These are phyloP conservation scores for Stentor roeselii DNA, from an alignment of 73 alveolate genomes.

Conservation along the genomic window DNA sequence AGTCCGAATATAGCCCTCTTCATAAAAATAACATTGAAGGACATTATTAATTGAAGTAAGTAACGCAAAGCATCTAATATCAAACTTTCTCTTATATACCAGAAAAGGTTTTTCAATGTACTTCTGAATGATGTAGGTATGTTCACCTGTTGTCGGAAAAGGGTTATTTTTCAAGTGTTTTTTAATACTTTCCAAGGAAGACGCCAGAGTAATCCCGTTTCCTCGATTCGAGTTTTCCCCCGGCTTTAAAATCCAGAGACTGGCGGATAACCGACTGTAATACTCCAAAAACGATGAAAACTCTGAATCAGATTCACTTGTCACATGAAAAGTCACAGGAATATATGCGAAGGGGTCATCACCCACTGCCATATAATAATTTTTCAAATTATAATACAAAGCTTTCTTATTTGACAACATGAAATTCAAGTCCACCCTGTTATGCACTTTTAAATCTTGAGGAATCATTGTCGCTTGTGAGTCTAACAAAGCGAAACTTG, in stretches of 20 bases:
- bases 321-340: constrained; percentile 77
- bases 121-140: constrained; percentile 78
- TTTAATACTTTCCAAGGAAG: constrained; percentile 22
- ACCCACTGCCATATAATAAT: constrained; percentile 53
- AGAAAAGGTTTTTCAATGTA: constrained; percentile 92
- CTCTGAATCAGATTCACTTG: constrained; percentile 62
- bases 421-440: constrained; percentile 63
- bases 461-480: background rate
- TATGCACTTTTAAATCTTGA: constrained; percentile 32
- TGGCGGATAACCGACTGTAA: background rate
- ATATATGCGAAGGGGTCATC: constrained; percentile 47
- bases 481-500: background rate
- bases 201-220: constrained; percentile 40
- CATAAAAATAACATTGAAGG: constrained; percentile 60
- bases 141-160: constrained; percentile 32
- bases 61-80: constrained; percentile 83
- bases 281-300: constrained; percentile 43
- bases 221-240: constrained; percentile 61
- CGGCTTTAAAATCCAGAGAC: constrained; percentile 53
- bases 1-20: constrained; percentile 80
- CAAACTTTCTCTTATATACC: constrained; percentile 89
- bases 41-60: constrained; percentile 68
- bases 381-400: constrained; percentile 67
- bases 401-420: constrained; percentile 73
- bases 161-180: constrained; percentile 25